These are phyloP conservation scores for Pichia paraexigua DNA, from an alignment of 805 yeast genomes.

Conservation along the genomic window DNA sequence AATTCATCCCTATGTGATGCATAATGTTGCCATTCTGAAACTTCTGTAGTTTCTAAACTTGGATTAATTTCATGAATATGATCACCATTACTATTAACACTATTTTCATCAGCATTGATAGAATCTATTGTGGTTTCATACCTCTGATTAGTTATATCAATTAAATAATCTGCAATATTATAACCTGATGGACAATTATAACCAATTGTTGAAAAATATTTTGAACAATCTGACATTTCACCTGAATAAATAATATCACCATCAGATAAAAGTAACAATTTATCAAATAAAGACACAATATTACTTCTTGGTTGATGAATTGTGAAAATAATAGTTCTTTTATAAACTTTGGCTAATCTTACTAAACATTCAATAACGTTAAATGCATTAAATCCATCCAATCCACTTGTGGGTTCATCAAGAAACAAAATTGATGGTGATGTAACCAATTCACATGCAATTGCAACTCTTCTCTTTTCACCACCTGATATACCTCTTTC, in stretches of 20 bases:
- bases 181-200: constrained; percentile 81
- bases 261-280: constrained; percentile 68
- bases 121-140: constrained; percentile 3
- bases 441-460: constrained; percentile 89
- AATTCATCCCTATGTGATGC: constrained; percentile 76
- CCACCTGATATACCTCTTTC: constrained; percentile 92
- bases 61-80: constrained; percentile 14
- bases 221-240: constrained; percentile 62
- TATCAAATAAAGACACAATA: constrained; percentile 85
- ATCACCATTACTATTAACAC: constrained; percentile 8
- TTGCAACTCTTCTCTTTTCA: constrained; percentile 84
- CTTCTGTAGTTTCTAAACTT: constrained; percentile 25
- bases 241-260: constrained; percentile 89
- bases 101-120: constrained; percentile 14
- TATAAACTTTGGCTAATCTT: constrained; percentile 67
- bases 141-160: constrained; percentile 76
- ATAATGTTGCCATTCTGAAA: constrained; percentile 80
- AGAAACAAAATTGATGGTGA: constrained; percentile 75
- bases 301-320: constrained; percentile 97
- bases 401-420: constrained; percentile 94
- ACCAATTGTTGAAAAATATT: constrained; percentile 69
- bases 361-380: constrained; percentile 84
- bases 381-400: constrained; percentile 88
- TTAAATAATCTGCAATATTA: constrained; percentile 87
- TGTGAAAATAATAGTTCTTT: constrained; percentile 84